A percentile compares a stretch with the other conserved stretches of the same genome.
Evolutionary conservation across 202 grass and related monocot genomes (phyloP).

Genomic region (Schoenoplectus tabernaemontani): DNA sequence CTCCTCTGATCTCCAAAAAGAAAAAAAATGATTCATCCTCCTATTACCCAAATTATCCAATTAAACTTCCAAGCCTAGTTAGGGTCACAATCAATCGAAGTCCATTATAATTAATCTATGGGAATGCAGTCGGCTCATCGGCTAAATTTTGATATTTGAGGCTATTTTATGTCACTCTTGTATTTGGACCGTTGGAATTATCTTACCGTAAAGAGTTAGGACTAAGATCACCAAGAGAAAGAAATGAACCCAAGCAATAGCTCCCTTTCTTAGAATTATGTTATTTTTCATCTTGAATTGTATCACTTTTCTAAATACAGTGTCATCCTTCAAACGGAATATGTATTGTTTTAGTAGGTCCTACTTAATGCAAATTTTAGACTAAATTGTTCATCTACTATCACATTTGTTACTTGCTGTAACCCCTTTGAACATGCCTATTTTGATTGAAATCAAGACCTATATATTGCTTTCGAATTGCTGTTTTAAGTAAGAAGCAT

Average conservation of each 20-base stretch:
- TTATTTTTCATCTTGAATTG: too few species aligned
- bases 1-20: background rate
- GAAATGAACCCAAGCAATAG: too few species aligned
- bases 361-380: background rate
- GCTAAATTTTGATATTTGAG: background rate
- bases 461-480: background rate
- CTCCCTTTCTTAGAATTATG: too few species aligned
- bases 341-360: too few species aligned
- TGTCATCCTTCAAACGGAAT: too few species aligned
- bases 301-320: too few species aligned
- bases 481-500: background rate
- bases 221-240: too few species aligned
- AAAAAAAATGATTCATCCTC: background rate
- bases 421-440: background rate
- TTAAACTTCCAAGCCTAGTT: background rate
- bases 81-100: background rate
- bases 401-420: background rate
- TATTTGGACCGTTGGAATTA: background rate
- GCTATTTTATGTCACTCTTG: background rate
- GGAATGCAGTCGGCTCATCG: background rate
- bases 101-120: background rate
- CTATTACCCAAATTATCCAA: background rate
- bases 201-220: background rate
- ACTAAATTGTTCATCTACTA: background rate
- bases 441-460: background rate